phyloP scores from a whole-genome alignment of 176 grass and related monocot genomes.

The Thalia dealbata region DNA sequence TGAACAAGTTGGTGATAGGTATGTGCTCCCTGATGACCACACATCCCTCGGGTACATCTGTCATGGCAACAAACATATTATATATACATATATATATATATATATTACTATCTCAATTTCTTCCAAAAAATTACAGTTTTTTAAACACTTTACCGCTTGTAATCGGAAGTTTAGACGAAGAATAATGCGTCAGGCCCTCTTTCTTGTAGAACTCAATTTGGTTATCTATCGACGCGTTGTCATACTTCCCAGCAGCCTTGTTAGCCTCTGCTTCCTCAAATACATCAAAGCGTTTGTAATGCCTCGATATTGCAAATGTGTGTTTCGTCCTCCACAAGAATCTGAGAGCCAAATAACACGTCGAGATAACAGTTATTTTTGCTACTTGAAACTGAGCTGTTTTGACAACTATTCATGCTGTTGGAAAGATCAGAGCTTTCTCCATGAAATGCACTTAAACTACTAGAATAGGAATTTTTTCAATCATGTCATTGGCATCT shows the following conservation, averaged over 20 bases:
- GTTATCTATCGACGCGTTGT: constrained; percentile 85
- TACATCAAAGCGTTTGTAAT: constrained; percentile 95
- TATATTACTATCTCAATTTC: neutral
- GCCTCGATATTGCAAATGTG: constrained; percentile 86
- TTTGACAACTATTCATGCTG: too few species aligned
- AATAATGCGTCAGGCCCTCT: constrained; percentile 94
- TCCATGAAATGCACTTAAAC: too few species aligned
- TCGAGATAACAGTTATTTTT: neutral
- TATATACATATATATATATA: neutral
- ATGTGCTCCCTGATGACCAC: constrained; percentile 90
- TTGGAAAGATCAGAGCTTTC: too few species aligned
- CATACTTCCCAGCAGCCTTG: constrained; percentile 92
- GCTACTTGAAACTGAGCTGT: too few species aligned
- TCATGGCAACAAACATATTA: neutral
- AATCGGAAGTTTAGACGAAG: constrained; percentile 81
- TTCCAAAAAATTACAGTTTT: neutral
- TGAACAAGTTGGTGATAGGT: constrained; percentile 83
- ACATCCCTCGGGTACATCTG: constrained; percentile 98
- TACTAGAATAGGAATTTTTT: too few species aligned
- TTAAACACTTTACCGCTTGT: constrained; percentile 53
- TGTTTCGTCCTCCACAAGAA: constrained; percentile 93
- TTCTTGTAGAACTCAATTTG: constrained; percentile 94
- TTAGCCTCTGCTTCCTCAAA: constrained; percentile 99
- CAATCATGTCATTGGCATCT: too few species aligned
- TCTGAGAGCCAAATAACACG: constrained; percentile 31